These are phyloP conservation scores for Perkinsela sp. DNA, from an alignment of 208 protist genomes.

Conservation along the genomic window DNA sequence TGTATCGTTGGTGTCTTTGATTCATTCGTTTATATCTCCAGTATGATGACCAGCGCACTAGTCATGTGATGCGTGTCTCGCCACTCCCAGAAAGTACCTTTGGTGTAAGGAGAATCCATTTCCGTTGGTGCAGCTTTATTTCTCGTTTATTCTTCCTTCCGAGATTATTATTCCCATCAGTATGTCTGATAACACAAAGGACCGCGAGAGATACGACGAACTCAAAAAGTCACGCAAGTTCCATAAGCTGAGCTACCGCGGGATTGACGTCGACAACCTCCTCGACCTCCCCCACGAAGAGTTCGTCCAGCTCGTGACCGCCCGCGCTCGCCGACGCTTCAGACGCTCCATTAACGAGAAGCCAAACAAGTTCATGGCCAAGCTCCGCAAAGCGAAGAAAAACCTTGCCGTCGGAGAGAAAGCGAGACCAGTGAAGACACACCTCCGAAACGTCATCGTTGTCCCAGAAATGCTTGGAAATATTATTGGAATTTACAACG, in stretches of 20 bases:
- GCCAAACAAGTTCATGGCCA: conserved; percentile 78
- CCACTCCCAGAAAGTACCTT: no score
- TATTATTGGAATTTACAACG: conserved; percentile 97
- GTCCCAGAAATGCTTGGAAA: conserved; percentile 98
- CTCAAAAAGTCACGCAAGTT: conserved; percentile 88
- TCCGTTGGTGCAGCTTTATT: no score
- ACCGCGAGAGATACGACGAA: conserved; percentile 52
- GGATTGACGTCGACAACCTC: conserved; percentile 75
- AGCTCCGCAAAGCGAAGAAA: conserved; percentile 85
- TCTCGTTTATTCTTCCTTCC: no score
- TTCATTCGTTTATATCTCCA: no score
- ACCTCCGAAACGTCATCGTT: conserved; percentile 96
- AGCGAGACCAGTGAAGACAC: conserved; percentile 91
- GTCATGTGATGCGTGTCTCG: no score
- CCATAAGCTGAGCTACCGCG: conserved; percentile 90
- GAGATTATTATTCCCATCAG: no score
- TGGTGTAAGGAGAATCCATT: no score
- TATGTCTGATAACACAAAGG: conserved; percentile 32
- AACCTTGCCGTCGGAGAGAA: conserved; percentile 80
- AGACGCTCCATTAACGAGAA: conserved; percentile 62
- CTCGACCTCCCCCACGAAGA: conserved; percentile 70
- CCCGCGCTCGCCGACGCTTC: conserved; percentile 75
- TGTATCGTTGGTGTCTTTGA: no score
- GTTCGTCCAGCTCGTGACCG: conserved; percentile 71
- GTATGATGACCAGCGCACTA: no score